Conservation (phyloP, 2,329 filamentous ascomycete genomes). For the Fusarium kyushuense region DNA sequence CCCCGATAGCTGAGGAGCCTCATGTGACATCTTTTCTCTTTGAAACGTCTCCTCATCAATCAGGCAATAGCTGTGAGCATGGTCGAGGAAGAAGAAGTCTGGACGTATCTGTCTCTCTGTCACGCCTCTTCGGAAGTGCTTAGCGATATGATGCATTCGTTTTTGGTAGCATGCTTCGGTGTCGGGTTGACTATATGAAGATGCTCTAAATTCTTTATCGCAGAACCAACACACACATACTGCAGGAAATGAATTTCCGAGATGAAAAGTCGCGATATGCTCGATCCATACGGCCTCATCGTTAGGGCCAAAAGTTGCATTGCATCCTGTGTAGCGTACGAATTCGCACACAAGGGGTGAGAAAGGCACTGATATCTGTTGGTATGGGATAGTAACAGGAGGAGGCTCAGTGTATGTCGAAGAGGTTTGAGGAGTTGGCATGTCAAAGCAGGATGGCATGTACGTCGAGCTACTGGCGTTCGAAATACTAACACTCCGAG, state of each 20-base stretch:
- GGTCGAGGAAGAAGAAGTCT: constrained; percentile 57
- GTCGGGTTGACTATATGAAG: constrained; percentile 1
- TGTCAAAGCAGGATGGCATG: constrained; percentile 29
- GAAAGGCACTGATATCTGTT: constrained; percentile 7
- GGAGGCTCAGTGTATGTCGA: constrained; percentile 44
- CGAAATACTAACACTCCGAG: constrained; percentile 25
- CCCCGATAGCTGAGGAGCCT: constrained; percentile 34
- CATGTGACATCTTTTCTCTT: constrained; percentile 33
- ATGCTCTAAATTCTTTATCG: constrained; percentile 54
- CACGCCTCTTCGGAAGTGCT: constrained; percentile 55
- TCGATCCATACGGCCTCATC: constrained; percentile 59
- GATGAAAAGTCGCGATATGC: constrained; percentile 58
- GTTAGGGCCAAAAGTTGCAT: constrained; percentile 52
- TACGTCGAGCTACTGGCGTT: constrained; percentile 26
- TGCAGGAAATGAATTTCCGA: constrained; percentile 51
- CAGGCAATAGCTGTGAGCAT: constrained; percentile 49
- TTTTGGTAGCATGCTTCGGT: constrained; percentile 48
- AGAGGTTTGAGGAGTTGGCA: neutral
- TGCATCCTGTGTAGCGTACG: constrained; percentile 53
- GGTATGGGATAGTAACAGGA: constrained; percentile 24
- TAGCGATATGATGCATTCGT: constrained; percentile 64
- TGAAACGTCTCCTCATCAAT: constrained; percentile 48
- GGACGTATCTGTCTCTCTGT: constrained; percentile 48
- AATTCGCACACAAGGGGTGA: constrained; percentile 58
- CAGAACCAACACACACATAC: constrained; percentile 65